A percentile compares a stretch with the other conserved stretches of the same genome.
phyloP scores from a whole-genome alignment of 2,329 filamentous ascomycete species.

The Cordyceps militaris region DNA sequence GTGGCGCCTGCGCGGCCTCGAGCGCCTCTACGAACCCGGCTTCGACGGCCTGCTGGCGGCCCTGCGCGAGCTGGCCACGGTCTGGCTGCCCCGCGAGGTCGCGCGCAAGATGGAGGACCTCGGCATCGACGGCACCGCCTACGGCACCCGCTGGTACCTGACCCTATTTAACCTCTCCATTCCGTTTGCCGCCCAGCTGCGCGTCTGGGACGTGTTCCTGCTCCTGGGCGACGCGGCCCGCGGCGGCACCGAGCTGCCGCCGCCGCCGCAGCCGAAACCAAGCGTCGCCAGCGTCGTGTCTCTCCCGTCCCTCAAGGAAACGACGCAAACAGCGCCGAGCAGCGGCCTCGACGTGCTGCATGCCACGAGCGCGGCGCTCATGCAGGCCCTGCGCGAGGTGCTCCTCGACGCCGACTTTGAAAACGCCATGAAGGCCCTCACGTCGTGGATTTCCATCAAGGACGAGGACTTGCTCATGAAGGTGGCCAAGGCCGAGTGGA shows the following conservation, averaged over 20 bases:
- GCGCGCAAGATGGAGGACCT: conserved; percentile 70
- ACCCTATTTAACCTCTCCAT: conserved; percentile 97
- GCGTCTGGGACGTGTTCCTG: conserved; percentile 98
- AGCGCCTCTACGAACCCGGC: conserved; percentile 71
- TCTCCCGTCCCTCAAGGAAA: conserved; percentile 15
- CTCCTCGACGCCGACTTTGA: conserved; percentile 92
- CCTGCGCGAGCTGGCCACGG: conserved; percentile 73
- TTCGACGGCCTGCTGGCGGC: conserved; percentile 84
- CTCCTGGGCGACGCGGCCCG: conserved; percentile 72
- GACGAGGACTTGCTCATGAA: conserved; percentile 92
- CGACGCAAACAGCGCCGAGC: conserved; percentile 5
- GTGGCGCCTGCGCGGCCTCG: conserved; percentile 82
- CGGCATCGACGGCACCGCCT: conserved; percentile 79
- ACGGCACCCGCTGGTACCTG: conserved; percentile 94
- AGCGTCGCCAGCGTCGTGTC: not conserved
- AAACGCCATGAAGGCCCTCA: conserved; percentile 94
- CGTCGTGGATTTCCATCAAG: conserved; percentile 86
- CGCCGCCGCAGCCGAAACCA: not conserved
- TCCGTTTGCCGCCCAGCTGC: conserved; percentile 86
- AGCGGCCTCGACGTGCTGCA: conserved; percentile 77
- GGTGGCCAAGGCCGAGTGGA: conserved; percentile 83
- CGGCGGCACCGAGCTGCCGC: conserved; percentile 16
- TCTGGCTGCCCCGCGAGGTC: conserved; percentile 82
- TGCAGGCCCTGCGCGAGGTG: conserved; percentile 83
- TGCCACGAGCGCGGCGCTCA: conserved; percentile 80